These are phyloP conservation scores for Xylaria arbuscula DNA, from an alignment of 2,329 filamentous ascomycete genomes.

Conservation along the genomic window DNA sequence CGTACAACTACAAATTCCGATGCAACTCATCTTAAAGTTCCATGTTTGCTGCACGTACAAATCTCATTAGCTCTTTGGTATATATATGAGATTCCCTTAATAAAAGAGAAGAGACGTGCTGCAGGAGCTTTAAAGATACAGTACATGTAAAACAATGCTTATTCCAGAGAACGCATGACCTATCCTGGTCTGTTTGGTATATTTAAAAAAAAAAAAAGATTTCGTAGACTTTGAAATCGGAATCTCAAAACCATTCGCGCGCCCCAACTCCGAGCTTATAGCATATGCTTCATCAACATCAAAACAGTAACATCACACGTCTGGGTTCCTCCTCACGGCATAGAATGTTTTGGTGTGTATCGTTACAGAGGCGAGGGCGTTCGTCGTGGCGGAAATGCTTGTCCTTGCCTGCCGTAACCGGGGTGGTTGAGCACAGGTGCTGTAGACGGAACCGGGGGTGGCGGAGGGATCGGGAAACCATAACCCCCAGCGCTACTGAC, in stretches of 20 bases:
- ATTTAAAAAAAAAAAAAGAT: background rate
- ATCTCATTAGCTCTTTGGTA: background rate
- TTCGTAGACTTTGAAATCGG: background rate
- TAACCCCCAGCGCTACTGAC: slow-evolving; percentile 51
- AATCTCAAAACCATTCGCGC: slow-evolving; percentile 8
- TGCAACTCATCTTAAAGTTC: background rate
- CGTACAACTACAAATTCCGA: background rate
- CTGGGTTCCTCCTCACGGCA: background rate
- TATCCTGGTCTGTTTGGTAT: slow-evolving; percentile 18
- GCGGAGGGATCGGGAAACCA: slow-evolving; percentile 29
- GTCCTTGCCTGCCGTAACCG: slow-evolving; percentile 56
- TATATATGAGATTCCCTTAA: slow-evolving; percentile 5
- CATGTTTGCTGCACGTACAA: background rate
- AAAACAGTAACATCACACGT: background rate
- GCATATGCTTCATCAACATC: slow-evolving; percentile 11
- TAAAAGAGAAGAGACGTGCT: background rate
- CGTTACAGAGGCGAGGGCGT: slow-evolving; percentile 17
- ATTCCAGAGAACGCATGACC: background rate
- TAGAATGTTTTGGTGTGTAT: background rate
- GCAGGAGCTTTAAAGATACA: slow-evolving; percentile 5
- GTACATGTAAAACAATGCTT: slow-evolving; percentile 22
- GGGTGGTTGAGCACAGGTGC: slow-evolving; percentile 60
- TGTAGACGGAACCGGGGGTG: slow-evolving; percentile 42
- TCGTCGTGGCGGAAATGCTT: slow-evolving; percentile 24
- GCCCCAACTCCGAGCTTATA: slow-evolving; percentile 33